phyloP scores from a whole-genome alignment of 495 filamentous ascomycete species.

The Lasiosphaeria hispida region DNA sequence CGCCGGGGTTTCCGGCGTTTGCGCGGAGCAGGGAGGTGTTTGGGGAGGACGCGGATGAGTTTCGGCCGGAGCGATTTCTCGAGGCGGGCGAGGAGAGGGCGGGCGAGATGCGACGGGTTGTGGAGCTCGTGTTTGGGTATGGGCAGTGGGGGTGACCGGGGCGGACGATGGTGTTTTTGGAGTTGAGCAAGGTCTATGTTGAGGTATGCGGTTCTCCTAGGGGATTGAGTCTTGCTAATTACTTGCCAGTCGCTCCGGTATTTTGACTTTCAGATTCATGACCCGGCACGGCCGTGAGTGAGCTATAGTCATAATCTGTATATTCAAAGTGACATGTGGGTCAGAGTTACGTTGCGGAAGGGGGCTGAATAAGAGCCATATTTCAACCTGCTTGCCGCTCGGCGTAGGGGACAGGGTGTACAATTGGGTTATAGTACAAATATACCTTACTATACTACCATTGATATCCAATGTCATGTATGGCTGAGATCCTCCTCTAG shows the following conservation, averaged over 20 bases:
- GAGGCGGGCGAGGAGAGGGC: conserved; percentile 26
- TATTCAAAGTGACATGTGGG: background rate
- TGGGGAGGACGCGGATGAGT: conserved; percentile 40
- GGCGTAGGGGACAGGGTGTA: no score
- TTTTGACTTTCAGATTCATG: background rate
- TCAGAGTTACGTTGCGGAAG: background rate
- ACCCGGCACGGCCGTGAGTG: background rate
- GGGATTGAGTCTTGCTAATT: background rate
- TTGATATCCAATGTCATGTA: no score
- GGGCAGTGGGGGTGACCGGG: conserved; percentile 38
- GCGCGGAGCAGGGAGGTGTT: conserved; percentile 27
- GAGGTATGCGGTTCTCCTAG: conserved; percentile 36
- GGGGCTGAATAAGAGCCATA: background rate
- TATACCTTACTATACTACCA: no score
- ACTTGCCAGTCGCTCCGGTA: background rate
- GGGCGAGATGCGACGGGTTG: conserved; percentile 11
- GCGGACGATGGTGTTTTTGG: conserved; percentile 32
- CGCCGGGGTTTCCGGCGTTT: conserved; percentile 41
- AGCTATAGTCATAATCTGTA: background rate
- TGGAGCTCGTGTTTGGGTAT: conserved; percentile 28
- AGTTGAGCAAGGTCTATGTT: conserved; percentile 51
- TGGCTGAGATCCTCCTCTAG: background rate
- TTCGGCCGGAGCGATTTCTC: conserved; percentile 53
- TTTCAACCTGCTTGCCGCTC: no score
- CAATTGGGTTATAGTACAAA: no score